Evolutionary conservation across 495 filamentous ascomycete species (phyloP).

Genomic region (Penicillium silybi): DNA sequence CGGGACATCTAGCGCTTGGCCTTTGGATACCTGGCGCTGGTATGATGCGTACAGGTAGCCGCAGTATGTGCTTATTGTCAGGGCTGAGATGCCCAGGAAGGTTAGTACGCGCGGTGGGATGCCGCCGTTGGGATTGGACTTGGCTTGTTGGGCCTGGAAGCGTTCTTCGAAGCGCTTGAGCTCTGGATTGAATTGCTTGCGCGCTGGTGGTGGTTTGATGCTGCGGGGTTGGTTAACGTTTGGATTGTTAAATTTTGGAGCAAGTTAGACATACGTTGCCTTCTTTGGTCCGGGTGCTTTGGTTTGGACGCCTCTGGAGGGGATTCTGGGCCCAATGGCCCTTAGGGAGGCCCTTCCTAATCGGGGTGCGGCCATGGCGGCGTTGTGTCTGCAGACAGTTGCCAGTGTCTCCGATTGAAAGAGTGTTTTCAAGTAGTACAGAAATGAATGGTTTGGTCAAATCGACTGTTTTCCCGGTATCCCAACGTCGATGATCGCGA

Average conservation of each 20-base stretch:
- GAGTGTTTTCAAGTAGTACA: background rate
- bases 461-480: background rate
- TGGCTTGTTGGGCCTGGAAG: slow-evolving; percentile 1
- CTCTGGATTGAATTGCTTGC: slow-evolving; percentile 8
- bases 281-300: slow-evolving; percentile 13
- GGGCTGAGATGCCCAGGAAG: slow-evolving; percentile 41
- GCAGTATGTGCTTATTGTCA: slow-evolving; percentile 48
- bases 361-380: slow-evolving; percentile 15
- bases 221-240: background rate
- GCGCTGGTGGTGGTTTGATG: slow-evolving; percentile 2
- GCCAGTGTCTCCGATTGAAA: background rate
- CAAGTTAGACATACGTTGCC: slow-evolving; percentile 9
- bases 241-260: background rate
- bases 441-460: background rate
- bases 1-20: slow-evolving; percentile 37
- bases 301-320: slow-evolving; percentile 17
- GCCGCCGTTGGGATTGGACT: slow-evolving; percentile 11
- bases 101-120: slow-evolving; percentile 37
- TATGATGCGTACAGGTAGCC: slow-evolving; percentile 50
- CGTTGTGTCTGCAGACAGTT: background rate
- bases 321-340: slow-evolving; percentile 3
- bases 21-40: slow-evolving; percentile 31
- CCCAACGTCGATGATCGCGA: background rate
- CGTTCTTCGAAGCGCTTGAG: slow-evolving; percentile 9
- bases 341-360: slow-evolving; percentile 6